phyloP scores from a whole-genome alignment of 805 yeast species.

The Candida sakaeoensis region DNA sequence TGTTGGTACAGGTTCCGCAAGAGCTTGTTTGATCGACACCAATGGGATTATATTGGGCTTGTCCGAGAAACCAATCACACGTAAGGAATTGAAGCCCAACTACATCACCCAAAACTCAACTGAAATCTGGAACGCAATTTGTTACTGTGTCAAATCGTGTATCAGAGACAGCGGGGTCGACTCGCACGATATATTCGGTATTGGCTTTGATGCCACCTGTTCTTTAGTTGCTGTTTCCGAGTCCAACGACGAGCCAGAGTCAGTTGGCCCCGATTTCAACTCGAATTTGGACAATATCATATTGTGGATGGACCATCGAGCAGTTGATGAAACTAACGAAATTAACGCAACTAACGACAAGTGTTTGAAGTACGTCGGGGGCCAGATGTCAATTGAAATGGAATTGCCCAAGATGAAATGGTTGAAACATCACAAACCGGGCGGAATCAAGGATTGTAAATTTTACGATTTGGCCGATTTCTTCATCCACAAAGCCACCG shows the following conservation, averaged over 20 bases:
- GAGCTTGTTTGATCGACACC: constrained; percentile 88
- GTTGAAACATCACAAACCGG: constrained; percentile 83
- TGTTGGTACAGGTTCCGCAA: constrained; percentile 97
- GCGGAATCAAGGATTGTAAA: constrained; percentile 56
- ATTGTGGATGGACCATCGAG: constrained; percentile 98
- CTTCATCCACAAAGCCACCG: constrained; percentile 88
- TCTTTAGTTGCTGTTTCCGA: constrained; percentile 81
- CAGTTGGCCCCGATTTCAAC: constrained; percentile 87
- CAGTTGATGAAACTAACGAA: constrained; percentile 70
- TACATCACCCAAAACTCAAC: constrained; percentile 82
- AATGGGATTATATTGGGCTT: constrained; percentile 77
- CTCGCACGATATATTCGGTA: constrained; percentile 66
- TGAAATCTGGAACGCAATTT: constrained; percentile 88
- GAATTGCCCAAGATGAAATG: constrained; percentile 96
- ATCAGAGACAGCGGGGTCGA: constrained; percentile 73
- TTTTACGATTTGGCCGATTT: constrained; percentile 93
- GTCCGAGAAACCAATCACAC: constrained; percentile 72
- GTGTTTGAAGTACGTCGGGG: constrained; percentile 89
- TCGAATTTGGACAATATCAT: constrained; percentile 77
- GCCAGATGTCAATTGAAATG: constrained; percentile 97
- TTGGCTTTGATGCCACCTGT: constrained; percentile 97
- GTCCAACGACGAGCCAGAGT: constrained; percentile 62
- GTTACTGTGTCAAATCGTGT: constrained; percentile 75
- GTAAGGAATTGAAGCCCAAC: constrained; percentile 71
- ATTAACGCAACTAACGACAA: constrained; percentile 80